These are phyloP conservation scores for Juglanconis oblonga DNA, from an alignment of 2,329 filamentous ascomycete species.

Conservation along the genomic window DNA sequence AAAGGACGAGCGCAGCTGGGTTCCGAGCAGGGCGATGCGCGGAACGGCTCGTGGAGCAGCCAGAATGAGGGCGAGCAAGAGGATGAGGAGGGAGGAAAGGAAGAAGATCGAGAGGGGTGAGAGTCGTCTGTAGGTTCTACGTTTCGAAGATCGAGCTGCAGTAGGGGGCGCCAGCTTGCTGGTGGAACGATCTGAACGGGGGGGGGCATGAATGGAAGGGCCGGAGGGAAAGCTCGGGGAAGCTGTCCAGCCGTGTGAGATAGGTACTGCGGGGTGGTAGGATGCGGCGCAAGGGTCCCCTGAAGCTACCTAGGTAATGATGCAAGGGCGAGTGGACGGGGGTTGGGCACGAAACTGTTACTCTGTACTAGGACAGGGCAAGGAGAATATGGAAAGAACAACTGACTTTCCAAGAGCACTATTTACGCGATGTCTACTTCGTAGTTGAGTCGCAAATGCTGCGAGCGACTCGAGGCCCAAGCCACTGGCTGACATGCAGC, in stretches of 20 bases:
- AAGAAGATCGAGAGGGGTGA: constrained; percentile 44
- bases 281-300: background rate
- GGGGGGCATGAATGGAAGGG: background rate
- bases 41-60: constrained; percentile 58
- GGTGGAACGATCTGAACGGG: constrained; percentile 21
- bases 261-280: constrained; percentile 13
- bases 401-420: no score
- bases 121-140: constrained; percentile 5
- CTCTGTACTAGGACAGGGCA: no score
- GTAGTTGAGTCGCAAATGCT: no score
- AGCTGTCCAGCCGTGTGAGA: constrained; percentile 1
- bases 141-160: constrained; percentile 20
- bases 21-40: constrained; percentile 57
- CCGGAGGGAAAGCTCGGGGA: constrained; percentile 7
- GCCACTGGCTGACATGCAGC: no score
- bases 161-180: constrained; percentile 37
- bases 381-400: no score
- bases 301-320: background rate
- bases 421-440: no score
- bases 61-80: constrained; percentile 60
- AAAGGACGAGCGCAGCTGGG: constrained; percentile 45
- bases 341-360: no score
- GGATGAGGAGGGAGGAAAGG: constrained; percentile 58
- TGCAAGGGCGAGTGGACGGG: background rate
- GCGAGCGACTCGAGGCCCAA: no score